Conservation (phyloP, 2,329 filamentous ascomycete genomes). For the Cryoendolithus antarcticus region DNA sequence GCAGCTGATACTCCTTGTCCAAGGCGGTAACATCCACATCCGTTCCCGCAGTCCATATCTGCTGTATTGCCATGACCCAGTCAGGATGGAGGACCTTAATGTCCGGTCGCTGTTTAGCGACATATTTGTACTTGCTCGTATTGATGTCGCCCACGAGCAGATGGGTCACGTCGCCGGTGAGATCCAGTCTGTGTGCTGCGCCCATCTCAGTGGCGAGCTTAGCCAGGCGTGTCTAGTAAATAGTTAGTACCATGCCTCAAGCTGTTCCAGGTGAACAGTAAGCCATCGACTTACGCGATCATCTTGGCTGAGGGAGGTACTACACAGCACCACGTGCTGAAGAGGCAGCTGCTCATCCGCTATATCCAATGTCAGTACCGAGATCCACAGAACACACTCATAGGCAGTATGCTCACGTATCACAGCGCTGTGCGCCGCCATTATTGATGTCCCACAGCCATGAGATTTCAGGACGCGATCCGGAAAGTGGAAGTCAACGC, state of each 20-base stretch:
- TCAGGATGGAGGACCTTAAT: conserved; percentile 69
- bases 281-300: conserved; percentile 13
- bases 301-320: conserved; percentile 22
- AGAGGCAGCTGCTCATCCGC: conserved; percentile 13
- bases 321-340: conserved; percentile 20
- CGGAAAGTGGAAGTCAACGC: too few relatives aligned
- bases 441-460: too few relatives aligned
- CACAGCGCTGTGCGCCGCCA: too few relatives aligned
- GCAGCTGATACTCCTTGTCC: conserved; percentile 54
- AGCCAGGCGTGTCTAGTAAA: conserved; percentile 26
- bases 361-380: background rate
- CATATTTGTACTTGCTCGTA: conserved; percentile 90
- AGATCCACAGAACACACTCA: too few relatives aligned
- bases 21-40: conserved; percentile 60
- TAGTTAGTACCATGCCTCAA: background rate
- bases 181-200: conserved; percentile 73
- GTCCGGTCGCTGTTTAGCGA: conserved; percentile 77
- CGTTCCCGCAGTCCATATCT: conserved; percentile 67
- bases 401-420: too few relatives aligned
- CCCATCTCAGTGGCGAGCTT: conserved; percentile 66
- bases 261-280: too few relatives aligned
- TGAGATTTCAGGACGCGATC: too few relatives aligned
- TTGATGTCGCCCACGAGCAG: conserved; percentile 80
- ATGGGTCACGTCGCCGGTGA: conserved; percentile 93
- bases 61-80: conserved; percentile 72